These are phyloP conservation scores for Solanum gracilifrons DNA, from an alignment of 257 asterid species.

Conservation along the genomic window DNA sequence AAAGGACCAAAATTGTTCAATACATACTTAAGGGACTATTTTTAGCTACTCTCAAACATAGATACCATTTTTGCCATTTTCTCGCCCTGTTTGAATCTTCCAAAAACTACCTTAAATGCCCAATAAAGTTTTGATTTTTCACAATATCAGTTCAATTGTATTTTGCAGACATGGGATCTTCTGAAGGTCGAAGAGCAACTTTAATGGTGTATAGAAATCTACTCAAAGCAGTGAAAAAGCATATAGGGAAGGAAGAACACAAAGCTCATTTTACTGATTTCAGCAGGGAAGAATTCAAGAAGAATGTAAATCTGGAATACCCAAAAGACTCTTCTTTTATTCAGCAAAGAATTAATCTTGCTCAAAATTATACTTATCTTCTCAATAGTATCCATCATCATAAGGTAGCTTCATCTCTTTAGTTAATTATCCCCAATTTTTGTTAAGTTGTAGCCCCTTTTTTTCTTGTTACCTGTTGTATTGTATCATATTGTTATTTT, in stretches of 20 bases:
- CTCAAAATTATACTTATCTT: constrained; percentile 50
- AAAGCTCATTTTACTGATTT: constrained; percentile 55
- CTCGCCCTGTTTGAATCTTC: not conserved
- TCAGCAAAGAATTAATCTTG: constrained; percentile 42
- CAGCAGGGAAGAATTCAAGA: constrained; percentile 61
- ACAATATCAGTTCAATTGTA: not conserved
- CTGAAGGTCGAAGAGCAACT: not conserved
- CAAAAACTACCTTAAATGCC: not conserved
- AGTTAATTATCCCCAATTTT: not conserved
- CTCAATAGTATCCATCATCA: constrained; percentile 85
- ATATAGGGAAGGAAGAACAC: constrained; percentile 54
- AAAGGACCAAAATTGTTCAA: not conserved
- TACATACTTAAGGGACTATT: not conserved
- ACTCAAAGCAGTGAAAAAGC: constrained; percentile 54
- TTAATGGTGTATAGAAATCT: constrained; percentile 46
- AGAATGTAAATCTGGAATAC: not conserved
- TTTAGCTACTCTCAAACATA: not conserved
- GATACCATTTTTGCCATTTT: not conserved
- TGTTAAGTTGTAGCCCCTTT: not conserved
- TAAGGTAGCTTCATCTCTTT: constrained; percentile 32
- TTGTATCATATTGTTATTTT: not conserved
- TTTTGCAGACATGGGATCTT: not conserved
- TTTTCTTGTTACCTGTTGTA: not conserved
- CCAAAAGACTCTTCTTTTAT: constrained; percentile 17
- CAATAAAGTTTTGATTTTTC: not conserved